A percentile compares a stretch with the other conserved stretches of the same genome.
These are phyloP conservation scores for Exophiala bonariae DNA, from an alignment of 2,329 filamentous ascomycete species.

Conservation along the genomic window DNA sequence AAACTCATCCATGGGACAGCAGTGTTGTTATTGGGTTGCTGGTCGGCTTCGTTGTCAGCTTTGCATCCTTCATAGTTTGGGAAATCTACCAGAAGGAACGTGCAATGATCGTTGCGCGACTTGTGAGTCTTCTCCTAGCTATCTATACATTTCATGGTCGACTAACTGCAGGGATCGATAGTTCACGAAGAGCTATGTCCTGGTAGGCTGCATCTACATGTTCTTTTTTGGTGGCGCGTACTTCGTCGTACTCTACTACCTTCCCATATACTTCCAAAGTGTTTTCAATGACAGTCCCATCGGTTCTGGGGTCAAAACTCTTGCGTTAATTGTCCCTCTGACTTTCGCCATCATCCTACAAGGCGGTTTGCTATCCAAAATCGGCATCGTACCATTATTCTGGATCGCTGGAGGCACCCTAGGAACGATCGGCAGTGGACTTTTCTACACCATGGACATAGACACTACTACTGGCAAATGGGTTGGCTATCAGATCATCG, in stretches of 20 bases:
- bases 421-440: slow-evolving; percentile 30
- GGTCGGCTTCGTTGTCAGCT: slow-evolving; percentile 48
- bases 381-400: slow-evolving; percentile 27
- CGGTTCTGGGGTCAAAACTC: slow-evolving; percentile 40
- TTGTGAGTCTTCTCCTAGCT: no score
- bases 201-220: slow-evolving; percentile 22
- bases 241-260: slow-evolving; percentile 41
- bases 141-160: no score
- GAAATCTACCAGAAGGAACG: slow-evolving; percentile 33
- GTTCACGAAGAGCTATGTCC: slow-evolving; percentile 1
- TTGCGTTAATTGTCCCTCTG: slow-evolving; percentile 41
- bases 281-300: slow-evolving; percentile 35
- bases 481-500: slow-evolving; percentile 39
- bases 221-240: slow-evolving; percentile 29
- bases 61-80: slow-evolving; percentile 30
- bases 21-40: slow-evolving; percentile 54
- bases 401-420: slow-evolving; percentile 28
- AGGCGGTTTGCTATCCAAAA: slow-evolving; percentile 31
- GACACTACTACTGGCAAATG: slow-evolving; percentile 30
- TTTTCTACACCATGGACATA: slow-evolving; percentile 35
- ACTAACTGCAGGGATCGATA: background rate
- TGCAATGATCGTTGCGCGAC: slow-evolving; percentile 32
- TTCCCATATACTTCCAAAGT: slow-evolving; percentile 52
- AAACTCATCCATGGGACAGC: slow-evolving; percentile 52
- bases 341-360: slow-evolving; percentile 32